Conservation (phyloP, 2,329 filamentous ascomycete genomes). For the Aspergillus tubingensis region DNA sequence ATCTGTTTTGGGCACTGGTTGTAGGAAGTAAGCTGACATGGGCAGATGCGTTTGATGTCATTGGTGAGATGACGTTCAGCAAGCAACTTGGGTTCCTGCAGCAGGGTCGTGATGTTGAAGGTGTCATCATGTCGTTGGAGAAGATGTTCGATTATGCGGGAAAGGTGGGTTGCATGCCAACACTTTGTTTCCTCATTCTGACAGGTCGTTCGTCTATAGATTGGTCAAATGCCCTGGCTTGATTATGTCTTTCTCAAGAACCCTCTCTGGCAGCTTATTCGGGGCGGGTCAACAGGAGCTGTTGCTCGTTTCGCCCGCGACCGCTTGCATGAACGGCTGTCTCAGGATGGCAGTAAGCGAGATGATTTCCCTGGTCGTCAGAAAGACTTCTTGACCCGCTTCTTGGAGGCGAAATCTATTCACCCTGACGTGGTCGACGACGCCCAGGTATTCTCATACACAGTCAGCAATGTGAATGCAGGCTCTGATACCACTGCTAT, state of each 20-base stretch:
- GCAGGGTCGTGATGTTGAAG: conserved; percentile 33
- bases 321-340: conserved; percentile 24
- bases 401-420: not conserved
- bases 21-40: not conserved
- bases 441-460: conserved; percentile 27
- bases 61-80: conserved; percentile 40
- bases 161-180: conserved; percentile 13
- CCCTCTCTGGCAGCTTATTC: conserved; percentile 24
- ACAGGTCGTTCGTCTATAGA: not conserved
- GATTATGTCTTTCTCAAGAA: conserved; percentile 40
- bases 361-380: not conserved
- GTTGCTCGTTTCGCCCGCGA: conserved; percentile 26
- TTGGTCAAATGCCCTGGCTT: conserved; percentile 37
- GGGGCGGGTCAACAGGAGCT: conserved; percentile 22
- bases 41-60: conserved; percentile 37
- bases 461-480: conserved; percentile 31
- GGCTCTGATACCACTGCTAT: conserved; percentile 40
- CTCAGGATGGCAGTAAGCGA: not conserved
- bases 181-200: not conserved
- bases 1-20: conserved; percentile 16
- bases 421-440: conserved; percentile 26
- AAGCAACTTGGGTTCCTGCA: conserved; percentile 32
- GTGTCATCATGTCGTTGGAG: conserved; percentile 33
- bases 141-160: conserved; percentile 29
- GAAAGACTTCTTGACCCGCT: conserved; percentile 24